Percentiles rank a stretch among this genome's conserved stretches.
phyloP scores from a whole-genome alignment of 2,329 filamentous ascomycete species.

The Emergomyces orientalis region DNA sequence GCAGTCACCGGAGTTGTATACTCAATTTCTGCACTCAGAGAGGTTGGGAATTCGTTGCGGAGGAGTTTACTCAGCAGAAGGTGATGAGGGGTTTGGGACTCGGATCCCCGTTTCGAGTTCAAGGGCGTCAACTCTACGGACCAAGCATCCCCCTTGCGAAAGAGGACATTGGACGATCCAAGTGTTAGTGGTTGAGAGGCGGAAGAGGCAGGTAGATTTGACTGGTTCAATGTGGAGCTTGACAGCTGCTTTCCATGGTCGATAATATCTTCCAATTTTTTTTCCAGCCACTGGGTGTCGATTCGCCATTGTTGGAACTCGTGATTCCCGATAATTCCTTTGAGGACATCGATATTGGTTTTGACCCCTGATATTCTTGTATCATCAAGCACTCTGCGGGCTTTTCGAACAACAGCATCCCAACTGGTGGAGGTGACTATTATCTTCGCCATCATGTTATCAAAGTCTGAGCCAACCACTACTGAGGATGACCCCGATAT shows the following conservation, averaged over 20 bases:
- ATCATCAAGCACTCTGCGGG: conserved; percentile 47
- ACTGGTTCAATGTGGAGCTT: conserved; percentile 15
- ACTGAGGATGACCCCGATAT: conserved; percentile 36
- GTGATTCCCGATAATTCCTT: conserved; percentile 43
- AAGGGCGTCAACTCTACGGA: conserved; percentile 40
- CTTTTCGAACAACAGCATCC: conserved; percentile 45
- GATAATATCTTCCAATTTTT: conserved; percentile 37
- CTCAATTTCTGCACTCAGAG: conserved; percentile 45
- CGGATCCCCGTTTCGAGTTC: conserved; percentile 14
- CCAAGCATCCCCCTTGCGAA: conserved; percentile 53
- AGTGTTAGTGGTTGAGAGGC: conserved; percentile 14
- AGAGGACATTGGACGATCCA: conserved; percentile 30
- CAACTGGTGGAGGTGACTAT: conserved; percentile 48
- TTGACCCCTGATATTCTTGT: conserved; percentile 48
- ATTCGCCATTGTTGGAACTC: conserved; percentile 42
- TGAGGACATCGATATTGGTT: conserved; percentile 49
- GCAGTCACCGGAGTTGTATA: conserved; percentile 35
- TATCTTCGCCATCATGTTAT: conserved; percentile 52
- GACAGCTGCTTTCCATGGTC: conserved; percentile 25
- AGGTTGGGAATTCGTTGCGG: conserved; percentile 51
- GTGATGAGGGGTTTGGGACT: conserved; percentile 37
- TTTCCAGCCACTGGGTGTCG: conserved; percentile 52
- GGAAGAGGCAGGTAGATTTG: conserved; percentile 23
- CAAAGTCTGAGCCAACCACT: conserved; percentile 47
- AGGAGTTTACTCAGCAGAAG: conserved; percentile 46